A percentile compares a stretch with the other conserved stretches of the same genome.
phyloP scores from a whole-genome alignment of 805 yeast genomes.

The Priceomyces melissophilus region DNA sequence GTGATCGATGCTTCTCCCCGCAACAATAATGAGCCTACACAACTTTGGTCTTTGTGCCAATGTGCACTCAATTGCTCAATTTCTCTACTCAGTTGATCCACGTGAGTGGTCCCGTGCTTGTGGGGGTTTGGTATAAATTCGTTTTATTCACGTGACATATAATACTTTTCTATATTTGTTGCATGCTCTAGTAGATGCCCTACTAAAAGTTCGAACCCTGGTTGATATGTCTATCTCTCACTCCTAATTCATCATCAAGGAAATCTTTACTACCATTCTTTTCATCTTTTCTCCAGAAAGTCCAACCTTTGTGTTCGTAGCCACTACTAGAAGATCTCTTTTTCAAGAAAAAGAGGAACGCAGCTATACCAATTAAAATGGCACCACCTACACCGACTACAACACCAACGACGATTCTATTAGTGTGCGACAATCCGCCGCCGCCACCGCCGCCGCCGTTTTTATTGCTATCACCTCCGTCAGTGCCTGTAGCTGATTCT shows the following conservation, averaged over 20 bases:
- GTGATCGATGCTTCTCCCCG: too few species aligned
- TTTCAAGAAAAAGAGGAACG: slow-evolving; percentile 32
- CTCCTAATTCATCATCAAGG: slow-evolving; percentile 45
- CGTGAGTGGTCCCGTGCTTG: too few species aligned
- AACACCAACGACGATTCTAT: slow-evolving; percentile 44
- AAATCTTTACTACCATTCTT: slow-evolving; percentile 39
- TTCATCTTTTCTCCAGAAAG: slow-evolving; percentile 47
- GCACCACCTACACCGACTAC: slow-evolving; percentile 48
- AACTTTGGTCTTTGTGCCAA: too few species aligned
- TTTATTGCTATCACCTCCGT: slow-evolving; percentile 3
- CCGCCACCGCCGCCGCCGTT: slow-evolving; percentile 11
- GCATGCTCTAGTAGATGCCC: too few species aligned
- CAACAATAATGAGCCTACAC: too few species aligned
- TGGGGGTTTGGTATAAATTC: too few species aligned
- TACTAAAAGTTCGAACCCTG: slow-evolving; percentile 39
- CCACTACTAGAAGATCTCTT: slow-evolving; percentile 26
- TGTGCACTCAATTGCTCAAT: too few species aligned
- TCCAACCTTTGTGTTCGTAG: slow-evolving; percentile 37
- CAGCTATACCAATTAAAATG: slow-evolving; percentile 32
- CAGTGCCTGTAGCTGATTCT: slow-evolving; percentile 17
- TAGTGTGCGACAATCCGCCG: slow-evolving; percentile 39
- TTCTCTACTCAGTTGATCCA: too few species aligned
- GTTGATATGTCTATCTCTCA: slow-evolving; percentile 45
- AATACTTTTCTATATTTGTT: too few species aligned
- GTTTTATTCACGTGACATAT: too few species aligned